Percentiles rank a stretch among this genome's conserved stretches.
Conservation (phyloP, 306 rosid species). For the Dalbergia oliveri region DNA sequence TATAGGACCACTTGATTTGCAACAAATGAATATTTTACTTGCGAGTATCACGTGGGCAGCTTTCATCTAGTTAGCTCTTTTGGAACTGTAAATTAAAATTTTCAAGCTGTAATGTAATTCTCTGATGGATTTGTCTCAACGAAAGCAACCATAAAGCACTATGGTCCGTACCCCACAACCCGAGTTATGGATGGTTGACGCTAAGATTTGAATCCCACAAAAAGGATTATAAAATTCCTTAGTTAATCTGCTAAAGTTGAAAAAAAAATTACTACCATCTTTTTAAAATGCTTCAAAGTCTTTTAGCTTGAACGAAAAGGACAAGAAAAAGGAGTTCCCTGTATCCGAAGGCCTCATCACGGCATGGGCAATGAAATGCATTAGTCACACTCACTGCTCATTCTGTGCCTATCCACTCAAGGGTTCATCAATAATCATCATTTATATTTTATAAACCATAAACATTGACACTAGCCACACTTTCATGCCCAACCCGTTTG, state of each 20-base stretch:
- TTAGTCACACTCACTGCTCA: constrained; percentile 42
- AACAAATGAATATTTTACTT: constrained; percentile 29
- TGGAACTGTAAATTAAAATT: constrained; percentile 33
- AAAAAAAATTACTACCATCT: not conserved
- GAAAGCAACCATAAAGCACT: constrained; percentile 25
- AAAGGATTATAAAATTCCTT: not conserved
- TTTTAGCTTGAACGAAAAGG: not conserved
- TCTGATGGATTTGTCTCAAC: constrained; percentile 12
- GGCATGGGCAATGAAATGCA: constrained; percentile 19
- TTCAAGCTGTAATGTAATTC: not conserved
- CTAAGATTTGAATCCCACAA: not conserved
- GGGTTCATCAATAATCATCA: constrained; percentile 9
- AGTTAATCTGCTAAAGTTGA: not conserved
- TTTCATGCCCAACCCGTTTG: constrained; percentile 43
- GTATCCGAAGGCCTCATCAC: not conserved
- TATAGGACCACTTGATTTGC: constrained; percentile 24
- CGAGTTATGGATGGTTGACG: not conserved
- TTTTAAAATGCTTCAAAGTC: not conserved
- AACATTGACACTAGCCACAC: constrained; percentile 14
- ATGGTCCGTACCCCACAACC: constrained; percentile 15
- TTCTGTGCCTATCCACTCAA: constrained; percentile 36
- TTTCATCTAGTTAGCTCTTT: constrained; percentile 11
- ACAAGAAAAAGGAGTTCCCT: not conserved
- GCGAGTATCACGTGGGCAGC: constrained; percentile 46
- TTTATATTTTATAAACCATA: constrained; percentile 13